Evolutionary conservation across 371 early-diverging fungal genomes (phyloP), one percentile per base, ranked within the genome.

Genomic region (Sporodiniella umbellata): DNA sequence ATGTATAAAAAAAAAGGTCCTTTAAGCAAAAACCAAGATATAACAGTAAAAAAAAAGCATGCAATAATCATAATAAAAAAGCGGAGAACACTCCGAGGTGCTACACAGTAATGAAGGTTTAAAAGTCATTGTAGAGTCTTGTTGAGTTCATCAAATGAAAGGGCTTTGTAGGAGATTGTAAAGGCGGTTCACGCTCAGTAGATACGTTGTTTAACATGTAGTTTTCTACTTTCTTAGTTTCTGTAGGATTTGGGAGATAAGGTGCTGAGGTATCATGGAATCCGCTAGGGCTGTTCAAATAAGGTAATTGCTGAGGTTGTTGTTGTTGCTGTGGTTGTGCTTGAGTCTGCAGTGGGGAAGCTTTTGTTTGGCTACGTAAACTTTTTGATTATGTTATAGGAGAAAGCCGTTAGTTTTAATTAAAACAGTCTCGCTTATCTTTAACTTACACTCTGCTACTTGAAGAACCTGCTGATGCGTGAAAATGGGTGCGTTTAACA

Each of bases 401-500:
- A n/a, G n/a, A n/a, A n/a, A n/a, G n/a, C n/a, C n/a, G n/a, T n/a
- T n/a, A n/a, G n/a, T n/a, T n/a, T n/a, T n/a, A n/a, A n/a, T n/a
- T n/a, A n/a, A n/a, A n/a, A n/a, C n/a, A n/a, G n/a, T n/a, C n/a
- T n/a, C n/a, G n/a, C n/a, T n/a, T n/a, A n/a, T n/a, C n/a, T n/a
- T n/a, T n/a, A n/a, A 59, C 53, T 56, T 65, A 69, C 69, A 69
- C 56, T 62, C 67, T 53, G 56, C 44, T 59, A 39, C 57, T 66
- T n/a, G 59, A 43, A 43, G 60, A 40, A 56, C 56, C 51, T 63
- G 48, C 39, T 21, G 33, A 55, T 37, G 57, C 50, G 46, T 50
- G 58, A 54, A 61, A 51, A 46, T 54, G 58, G 33, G 61, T 56
- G 40, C 58, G 54, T 55, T 55, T 54, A 28, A 60, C 55, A 58